These are phyloP conservation scores for Guadua angustifolia DNA, from an alignment of 176 grass and related monocot genomes.

Conservation along the genomic window DNA sequence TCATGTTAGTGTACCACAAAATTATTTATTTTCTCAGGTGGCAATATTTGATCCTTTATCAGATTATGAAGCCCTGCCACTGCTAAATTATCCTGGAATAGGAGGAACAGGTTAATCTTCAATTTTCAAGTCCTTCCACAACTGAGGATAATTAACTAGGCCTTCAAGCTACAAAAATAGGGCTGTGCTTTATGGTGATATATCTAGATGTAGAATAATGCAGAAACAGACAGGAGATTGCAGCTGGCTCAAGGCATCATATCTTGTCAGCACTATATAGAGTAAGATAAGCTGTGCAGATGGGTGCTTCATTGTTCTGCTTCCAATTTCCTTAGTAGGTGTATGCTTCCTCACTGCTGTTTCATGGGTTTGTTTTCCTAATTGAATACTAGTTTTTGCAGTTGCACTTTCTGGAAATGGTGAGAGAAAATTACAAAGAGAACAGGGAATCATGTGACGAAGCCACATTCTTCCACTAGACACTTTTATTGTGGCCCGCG, in stretches of 20 bases:
- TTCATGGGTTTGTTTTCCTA: not conserved
- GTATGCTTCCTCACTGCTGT: not conserved
- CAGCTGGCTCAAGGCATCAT: slow-evolving; percentile 5
- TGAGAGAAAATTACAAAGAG: not conserved
- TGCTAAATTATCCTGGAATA: not conserved
- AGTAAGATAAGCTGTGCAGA: slow-evolving; percentile 16
- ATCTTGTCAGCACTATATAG: not conserved
- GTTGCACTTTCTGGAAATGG: not conserved
- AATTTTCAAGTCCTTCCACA: not conserved
- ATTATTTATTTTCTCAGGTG: not conserved
- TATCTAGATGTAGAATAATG: slow-evolving; percentile 16
- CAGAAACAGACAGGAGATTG: not conserved
- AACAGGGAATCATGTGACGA: not conserved
- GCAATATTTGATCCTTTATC: not conserved
- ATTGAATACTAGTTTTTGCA: not conserved
- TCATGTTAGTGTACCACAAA: not conserved
- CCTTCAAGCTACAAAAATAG: not conserved
- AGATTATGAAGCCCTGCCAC: not conserved
- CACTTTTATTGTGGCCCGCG: not conserved
- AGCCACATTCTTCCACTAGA: not conserved
- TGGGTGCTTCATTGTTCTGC: slow-evolving; percentile 10
- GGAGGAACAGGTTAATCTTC: not conserved
- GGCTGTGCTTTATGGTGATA: not conserved
- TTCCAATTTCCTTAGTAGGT: not conserved
- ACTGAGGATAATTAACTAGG: slow-evolving; percentile 4